These are phyloP conservation scores for Chenopodium suecicum DNA, from an alignment of 148 eudicot genomes.

Conservation along the genomic window DNA sequence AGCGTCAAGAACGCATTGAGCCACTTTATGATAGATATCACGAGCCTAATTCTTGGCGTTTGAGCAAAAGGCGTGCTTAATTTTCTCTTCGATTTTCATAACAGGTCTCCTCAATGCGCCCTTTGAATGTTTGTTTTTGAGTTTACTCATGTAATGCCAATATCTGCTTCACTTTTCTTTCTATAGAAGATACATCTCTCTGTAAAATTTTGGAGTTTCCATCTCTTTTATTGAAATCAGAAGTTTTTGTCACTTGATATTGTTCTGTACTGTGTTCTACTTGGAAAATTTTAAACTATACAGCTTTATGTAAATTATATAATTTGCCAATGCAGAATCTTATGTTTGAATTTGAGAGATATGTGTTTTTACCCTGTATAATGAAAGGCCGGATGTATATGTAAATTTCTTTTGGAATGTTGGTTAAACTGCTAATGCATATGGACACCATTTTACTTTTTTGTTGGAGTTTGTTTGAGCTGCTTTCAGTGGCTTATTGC, in stretches of 20 bases:
- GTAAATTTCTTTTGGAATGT: not conserved
- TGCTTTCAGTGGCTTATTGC: not conserved
- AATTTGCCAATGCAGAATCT: not conserved
- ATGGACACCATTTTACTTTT: not conserved
- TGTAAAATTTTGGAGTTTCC: not conserved
- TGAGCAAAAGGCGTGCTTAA: slow-evolving; percentile 85
- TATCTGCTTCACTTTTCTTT: not conserved
- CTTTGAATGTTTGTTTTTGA: not conserved
- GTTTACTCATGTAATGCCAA: not conserved
- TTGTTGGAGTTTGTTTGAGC: not conserved
- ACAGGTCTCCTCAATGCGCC: slow-evolving; percentile 7
- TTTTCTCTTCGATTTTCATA: slow-evolving; percentile 7
- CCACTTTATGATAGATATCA: slow-evolving; percentile 94
- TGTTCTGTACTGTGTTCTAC: not conserved
- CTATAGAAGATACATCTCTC: not conserved
- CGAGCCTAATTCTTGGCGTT: slow-evolving; percentile 96
- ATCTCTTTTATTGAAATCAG: not conserved
- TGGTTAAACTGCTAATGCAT: not conserved
- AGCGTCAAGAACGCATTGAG: slow-evolving; percentile 92
- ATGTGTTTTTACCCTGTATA: not conserved
- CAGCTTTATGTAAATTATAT: not conserved
- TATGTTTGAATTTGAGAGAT: not conserved
- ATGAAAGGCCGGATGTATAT: not conserved
- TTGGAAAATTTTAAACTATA: not conserved
- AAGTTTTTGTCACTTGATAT: not conserved